Evolutionary conservation across 257 asterid species (phyloP).

Genomic region (Dorcoceras hygrometricum): DNA sequence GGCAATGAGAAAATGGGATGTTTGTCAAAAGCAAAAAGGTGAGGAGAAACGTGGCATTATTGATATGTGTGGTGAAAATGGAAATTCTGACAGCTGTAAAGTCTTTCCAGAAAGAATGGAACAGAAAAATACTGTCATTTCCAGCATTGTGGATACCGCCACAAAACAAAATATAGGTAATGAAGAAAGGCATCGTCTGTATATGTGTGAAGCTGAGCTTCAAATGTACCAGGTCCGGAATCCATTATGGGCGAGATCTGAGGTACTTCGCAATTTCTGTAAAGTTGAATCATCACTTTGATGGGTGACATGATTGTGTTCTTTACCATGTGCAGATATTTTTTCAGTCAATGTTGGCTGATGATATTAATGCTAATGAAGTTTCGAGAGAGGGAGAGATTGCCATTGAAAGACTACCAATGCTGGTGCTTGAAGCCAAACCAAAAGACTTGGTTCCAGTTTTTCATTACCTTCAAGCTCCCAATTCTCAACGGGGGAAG

Average conservation of each 20-base stretch:
- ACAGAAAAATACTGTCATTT: constrained; percentile 27
- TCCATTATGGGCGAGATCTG: constrained; percentile 69
- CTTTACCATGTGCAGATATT: constrained; percentile 45
- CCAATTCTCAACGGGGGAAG: constrained; percentile 64
- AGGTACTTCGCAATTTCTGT: constrained; percentile 41
- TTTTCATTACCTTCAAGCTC: constrained; percentile 59
- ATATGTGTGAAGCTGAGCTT: background rate
- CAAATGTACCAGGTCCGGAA: constrained; percentile 18
- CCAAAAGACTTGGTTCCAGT: constrained; percentile 77
- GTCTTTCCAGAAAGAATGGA: constrained; percentile 46
- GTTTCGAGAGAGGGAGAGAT: constrained; percentile 56
- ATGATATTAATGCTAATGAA: constrained; percentile 33
- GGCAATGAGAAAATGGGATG: constrained; percentile 81
- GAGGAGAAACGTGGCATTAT: constrained; percentile 51
- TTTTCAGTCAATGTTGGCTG: constrained; percentile 55
- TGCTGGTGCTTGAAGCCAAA: constrained; percentile 59
- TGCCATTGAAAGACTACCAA: constrained; percentile 68
- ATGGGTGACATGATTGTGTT: constrained; percentile 22
- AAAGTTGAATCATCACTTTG: constrained; percentile 13
- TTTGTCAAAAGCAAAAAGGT: constrained; percentile 60
- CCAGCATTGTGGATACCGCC: constrained; percentile 22
- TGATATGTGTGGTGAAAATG: constrained; percentile 46
- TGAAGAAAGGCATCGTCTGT: constrained; percentile 17
- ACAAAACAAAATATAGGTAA: constrained; percentile 28
- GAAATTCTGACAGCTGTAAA: constrained; percentile 33